These are phyloP conservation scores for Leptosphaerulina australis DNA, from an alignment of 2,329 filamentous ascomycete species.

Conservation along the genomic window DNA sequence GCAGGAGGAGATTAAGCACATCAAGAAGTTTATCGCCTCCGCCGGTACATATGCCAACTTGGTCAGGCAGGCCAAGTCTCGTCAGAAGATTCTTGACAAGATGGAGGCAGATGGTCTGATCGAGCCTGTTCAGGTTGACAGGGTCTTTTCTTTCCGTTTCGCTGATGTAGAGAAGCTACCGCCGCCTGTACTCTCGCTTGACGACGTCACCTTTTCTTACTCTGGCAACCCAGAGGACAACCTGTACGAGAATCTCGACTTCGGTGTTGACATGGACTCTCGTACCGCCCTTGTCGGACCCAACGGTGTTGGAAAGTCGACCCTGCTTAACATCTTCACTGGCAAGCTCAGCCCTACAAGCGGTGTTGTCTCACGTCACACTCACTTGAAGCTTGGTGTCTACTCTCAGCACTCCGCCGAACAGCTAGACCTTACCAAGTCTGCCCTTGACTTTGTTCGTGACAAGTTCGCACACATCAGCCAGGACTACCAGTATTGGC, in stretches of 20 bases:
- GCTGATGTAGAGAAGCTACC: constrained; percentile 99
- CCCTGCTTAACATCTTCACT: constrained; percentile 93
- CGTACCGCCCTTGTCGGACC: constrained; percentile 95
- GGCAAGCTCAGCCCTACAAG: constrained; percentile 86
- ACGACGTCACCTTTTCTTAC: constrained; percentile 98
- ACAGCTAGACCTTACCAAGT: constrained; percentile 98
- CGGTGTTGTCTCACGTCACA: constrained; percentile 87
- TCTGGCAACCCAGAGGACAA: constrained; percentile 88
- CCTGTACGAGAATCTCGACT: constrained; percentile 93
- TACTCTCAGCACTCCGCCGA: constrained; percentile 99
- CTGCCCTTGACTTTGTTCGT: constrained; percentile 93
- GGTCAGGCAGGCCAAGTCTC: constrained; percentile 97
- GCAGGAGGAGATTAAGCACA: constrained; percentile 98
- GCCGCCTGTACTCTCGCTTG: constrained; percentile 92
- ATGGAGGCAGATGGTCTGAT: constrained; percentile 99
- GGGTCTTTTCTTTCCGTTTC: constrained; percentile 96
- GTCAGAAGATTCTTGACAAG: constrained; percentile 99
- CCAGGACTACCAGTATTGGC: constrained; percentile 99
- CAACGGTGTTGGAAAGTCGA: constrained; percentile 99
- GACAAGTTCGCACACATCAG: constrained; percentile 89
- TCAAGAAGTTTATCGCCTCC: constrained; percentile 99
- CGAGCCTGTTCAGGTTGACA: constrained; percentile 82
- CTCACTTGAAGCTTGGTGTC: constrained; percentile 96
- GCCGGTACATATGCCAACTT: constrained; percentile 99
- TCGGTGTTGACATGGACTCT: constrained; percentile 99